Evolutionary conservation across 176 grass and related monocot genomes (phyloP).

Genomic region (barley (Hordeum vulgare)): MorexV3_pseudomolecules_assembly NC_058524.1:611704756-611705255

Average conservation of each 20-base stretch:
- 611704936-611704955: background rate
- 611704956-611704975: background rate
- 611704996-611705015: constrained; percentile 20
- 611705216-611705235: background rate
- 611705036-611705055: background rate
- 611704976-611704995: constrained; percentile 12
- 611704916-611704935: background rate
- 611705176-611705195: background rate
- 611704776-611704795: background rate
- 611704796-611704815: background rate
- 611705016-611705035: background rate
- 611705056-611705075: background rate
- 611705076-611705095: background rate
- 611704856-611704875: too few species aligned
- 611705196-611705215: background rate
- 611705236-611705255: background rate
- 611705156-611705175: background rate
- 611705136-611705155: background rate
- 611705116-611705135: background rate
- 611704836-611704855: too few species aligned
- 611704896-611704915: constrained; percentile 20
- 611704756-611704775: background rate
- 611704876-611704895: background rate
- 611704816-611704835: background rate
- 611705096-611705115: background rate